A percentile compares a stretch with the other conserved stretches of the same genome.
phyloP scores from a whole-genome alignment of 768 basidiomycete genomes.

The Lenzites betulinus region DNA sequence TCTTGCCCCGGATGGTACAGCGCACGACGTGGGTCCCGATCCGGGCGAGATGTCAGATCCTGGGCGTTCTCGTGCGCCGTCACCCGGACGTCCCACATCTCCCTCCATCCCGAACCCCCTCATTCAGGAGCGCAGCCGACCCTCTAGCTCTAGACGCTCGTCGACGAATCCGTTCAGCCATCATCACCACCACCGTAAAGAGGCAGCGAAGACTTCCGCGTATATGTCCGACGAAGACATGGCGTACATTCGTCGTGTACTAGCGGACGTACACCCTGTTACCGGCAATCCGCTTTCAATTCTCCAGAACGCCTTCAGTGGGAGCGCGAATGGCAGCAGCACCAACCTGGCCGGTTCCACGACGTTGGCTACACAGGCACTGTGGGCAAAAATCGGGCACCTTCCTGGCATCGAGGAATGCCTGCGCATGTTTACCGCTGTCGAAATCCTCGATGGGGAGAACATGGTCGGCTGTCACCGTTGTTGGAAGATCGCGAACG shows the following conservation, averaged over 20 bases:
- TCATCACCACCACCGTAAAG: constrained; percentile 9
- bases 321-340: constrained; percentile 9
- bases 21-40: constrained; percentile 9
- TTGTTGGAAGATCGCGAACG: constrained; percentile 92
- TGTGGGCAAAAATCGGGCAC: constrained; percentile 49
- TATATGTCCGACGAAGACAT: constrained; percentile 59
- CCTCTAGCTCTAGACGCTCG: constrained; percentile 13
- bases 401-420: constrained; percentile 75
- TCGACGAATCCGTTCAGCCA: constrained; percentile 15
- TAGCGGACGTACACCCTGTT: constrained; percentile 60
- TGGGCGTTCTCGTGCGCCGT: background rate
- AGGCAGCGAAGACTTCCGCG: constrained; percentile 46
- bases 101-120: constrained; percentile 2
- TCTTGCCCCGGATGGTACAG: constrained; percentile 4
- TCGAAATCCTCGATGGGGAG: constrained; percentile 92
- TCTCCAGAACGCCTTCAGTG: constrained; percentile 39
- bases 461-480: constrained; percentile 92
- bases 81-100: constrained; percentile 4
- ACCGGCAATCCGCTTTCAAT: constrained; percentile 51
- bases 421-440: constrained; percentile 83
- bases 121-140: background rate
- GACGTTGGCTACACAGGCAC: constrained; percentile 38
- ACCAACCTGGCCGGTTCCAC: constrained; percentile 26
- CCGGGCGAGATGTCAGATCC: constrained; percentile 14
- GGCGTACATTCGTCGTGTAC: constrained; percentile 66